Conservation (phyloP, 169 alveolate species). For the Plasmodium malariae region DNA sequence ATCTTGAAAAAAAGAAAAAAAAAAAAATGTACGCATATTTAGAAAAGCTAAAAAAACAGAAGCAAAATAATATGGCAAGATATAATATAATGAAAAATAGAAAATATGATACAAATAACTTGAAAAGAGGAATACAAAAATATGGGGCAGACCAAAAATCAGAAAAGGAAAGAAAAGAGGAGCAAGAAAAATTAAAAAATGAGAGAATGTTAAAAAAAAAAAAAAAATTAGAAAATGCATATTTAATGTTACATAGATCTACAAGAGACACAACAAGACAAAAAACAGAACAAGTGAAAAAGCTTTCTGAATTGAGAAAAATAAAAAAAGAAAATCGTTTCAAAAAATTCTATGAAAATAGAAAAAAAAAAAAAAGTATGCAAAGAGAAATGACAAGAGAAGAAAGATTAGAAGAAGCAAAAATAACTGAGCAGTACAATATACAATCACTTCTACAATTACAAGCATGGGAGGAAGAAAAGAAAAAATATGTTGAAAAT, state of each 20-base stretch:
- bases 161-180: constrained; percentile 1
- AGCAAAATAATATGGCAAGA: constrained; percentile 14
- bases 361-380: constrained; percentile 31
- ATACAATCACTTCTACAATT: constrained; percentile 82
- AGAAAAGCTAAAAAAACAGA: constrained; percentile 55
- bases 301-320: constrained; percentile 71
- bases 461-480: constrained; percentile 86
- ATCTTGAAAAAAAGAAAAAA: constrained; percentile 44
- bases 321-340: constrained; percentile 72
- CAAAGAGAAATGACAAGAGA: constrained; percentile 85
- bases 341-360: constrained; percentile 67
- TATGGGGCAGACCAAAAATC: neutral
- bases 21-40: constrained; percentile 48
- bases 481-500: constrained; percentile 33
- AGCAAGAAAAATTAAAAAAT: neutral
- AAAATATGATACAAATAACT: constrained; percentile 12
- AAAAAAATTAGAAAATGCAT: constrained; percentile 23
- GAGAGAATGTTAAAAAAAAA: constrained; percentile 19
- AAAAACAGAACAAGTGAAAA: constrained; percentile 69
- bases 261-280: constrained; percentile 68
- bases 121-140: constrained; percentile 1
- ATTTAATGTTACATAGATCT: constrained; percentile 49
- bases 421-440: constrained; percentile 85
- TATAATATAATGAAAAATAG: constrained; percentile 46
- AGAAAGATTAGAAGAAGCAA: constrained; percentile 87